A percentile compares a stretch with the other conserved stretches of the same genome.
Evolutionary conservation across 2,329 filamentous ascomycete genomes (phyloP).

Genomic region (Macrophomina tecta): DNA sequence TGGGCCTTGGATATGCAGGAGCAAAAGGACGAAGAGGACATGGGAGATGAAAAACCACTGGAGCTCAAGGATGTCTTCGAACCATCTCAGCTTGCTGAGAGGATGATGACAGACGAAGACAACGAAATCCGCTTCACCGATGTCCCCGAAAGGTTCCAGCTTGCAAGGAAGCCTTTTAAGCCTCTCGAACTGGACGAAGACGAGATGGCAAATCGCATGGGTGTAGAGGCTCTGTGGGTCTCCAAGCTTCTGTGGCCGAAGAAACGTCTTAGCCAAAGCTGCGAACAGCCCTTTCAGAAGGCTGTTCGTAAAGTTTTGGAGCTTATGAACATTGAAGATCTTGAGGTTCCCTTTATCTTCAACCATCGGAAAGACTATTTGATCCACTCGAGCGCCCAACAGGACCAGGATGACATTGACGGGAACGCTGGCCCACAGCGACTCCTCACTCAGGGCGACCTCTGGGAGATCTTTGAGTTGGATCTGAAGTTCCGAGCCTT

Average conservation of each 20-base stretch:
- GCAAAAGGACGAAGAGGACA: constrained; percentile 77
- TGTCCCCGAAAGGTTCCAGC: constrained; percentile 91
- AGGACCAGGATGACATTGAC: constrained; percentile 70
- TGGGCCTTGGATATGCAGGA: constrained; percentile 93
- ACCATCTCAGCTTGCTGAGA: constrained; percentile 90
- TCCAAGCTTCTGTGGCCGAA: constrained; percentile 87
- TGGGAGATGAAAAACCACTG: constrained; percentile 80
- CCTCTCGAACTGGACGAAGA: constrained; percentile 80
- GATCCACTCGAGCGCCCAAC: constrained; percentile 77
- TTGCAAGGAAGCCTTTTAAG: constrained; percentile 88
- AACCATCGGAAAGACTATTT: constrained; percentile 98
- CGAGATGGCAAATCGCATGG: constrained; percentile 66
- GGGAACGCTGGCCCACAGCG: constrained; percentile 80
- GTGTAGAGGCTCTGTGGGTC: constrained; percentile 91
- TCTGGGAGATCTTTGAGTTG: constrained; percentile 94
- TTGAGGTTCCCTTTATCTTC: constrained; percentile 96
- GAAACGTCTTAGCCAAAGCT: constrained; percentile 74
- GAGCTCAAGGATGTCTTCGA: constrained; percentile 98
- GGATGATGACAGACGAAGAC: constrained; percentile 93
- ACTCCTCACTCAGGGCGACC: constrained; percentile 86
- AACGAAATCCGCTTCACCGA: constrained; percentile 88
- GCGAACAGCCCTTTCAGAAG: constrained; percentile 82
- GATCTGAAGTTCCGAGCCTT: constrained; percentile 95
- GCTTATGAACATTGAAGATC: constrained; percentile 92
- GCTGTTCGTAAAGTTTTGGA: constrained; percentile 91